Evolutionary conservation across 208 protist genomes (phyloP), one percentile per base, ranked within the genome.

Genomic region (Kentomonas sorsogonicus): DNA sequence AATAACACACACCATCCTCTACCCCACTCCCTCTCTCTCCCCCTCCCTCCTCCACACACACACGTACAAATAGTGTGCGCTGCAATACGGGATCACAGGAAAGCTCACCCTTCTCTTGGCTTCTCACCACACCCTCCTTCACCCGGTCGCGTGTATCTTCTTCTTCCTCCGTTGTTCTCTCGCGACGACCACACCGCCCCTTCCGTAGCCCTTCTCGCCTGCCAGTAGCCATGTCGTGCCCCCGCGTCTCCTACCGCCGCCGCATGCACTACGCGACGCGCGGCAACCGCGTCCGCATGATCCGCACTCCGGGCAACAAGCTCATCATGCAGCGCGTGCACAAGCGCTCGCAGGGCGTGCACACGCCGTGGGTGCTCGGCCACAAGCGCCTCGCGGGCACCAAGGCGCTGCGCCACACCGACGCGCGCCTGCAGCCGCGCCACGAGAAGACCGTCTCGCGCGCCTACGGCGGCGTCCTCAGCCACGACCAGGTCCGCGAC

Each of bases 381-480:
- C 72, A 87, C 77, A 95, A 90, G 65, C 86, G 79, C 55, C 73
- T 99, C 40, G 93, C 79, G 65, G 91, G 83, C 63, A 93, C 81
- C 48, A 95, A 95, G 79, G 74, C 79, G 43, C 74, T 98, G 13
- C 93, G 91, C 83, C 95, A 96, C 72, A 80, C 83, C 40, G 72
- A 97, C 67, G 83, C 87, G 44, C 74, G 76, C 53, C 72, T 78
- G 40, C 60, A 90, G 13, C 82, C 87, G 27, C 96, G 94, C 70
- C 79, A 95, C 59, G 59, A 89, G 60, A 99, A 98, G 93, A 96
- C 71, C 64, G 96, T 99, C 22, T 90, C 78, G 31, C 95, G 98
- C 66, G 88, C 98, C 27, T 99, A 99, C 69, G 97, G 97, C 74
- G 97, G 96, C 61, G 87, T 95, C 59, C 83, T 97, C 48, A 98